Evolutionary conservation across 1,284 basidiomycete genomes (phyloP).

Genomic region (Tilletiopsis washingtonensis): DNA sequence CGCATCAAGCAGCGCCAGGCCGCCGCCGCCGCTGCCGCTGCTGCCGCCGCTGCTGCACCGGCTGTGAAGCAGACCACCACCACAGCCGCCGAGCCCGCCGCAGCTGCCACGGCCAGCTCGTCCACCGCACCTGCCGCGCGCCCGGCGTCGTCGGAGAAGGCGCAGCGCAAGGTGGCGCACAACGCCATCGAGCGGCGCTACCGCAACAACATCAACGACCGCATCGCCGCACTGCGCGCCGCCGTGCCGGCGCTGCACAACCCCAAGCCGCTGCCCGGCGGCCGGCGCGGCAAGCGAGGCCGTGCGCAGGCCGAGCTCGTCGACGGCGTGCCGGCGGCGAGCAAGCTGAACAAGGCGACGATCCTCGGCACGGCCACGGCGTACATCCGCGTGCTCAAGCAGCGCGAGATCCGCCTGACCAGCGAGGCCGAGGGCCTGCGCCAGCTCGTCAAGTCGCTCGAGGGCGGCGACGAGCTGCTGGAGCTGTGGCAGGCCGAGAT

Average conservation of each 20-base stretch:
- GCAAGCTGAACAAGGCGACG: slow-evolving; percentile 46
- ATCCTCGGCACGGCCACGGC: slow-evolving; percentile 45
- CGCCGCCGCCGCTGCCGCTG: slow-evolving; percentile 17
- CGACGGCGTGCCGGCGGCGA: slow-evolving; percentile 44
- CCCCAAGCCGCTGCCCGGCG: slow-evolving; percentile 30
- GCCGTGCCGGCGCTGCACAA: slow-evolving; percentile 67
- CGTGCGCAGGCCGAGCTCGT: slow-evolving; percentile 31
- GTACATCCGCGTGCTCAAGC: slow-evolving; percentile 45
- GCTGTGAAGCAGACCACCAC: too few relatives aligned
- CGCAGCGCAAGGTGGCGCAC: slow-evolving; percentile 38
- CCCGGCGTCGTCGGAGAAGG: neutral
- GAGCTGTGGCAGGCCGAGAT: slow-evolving; percentile 39
- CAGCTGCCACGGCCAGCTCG: slow-evolving; percentile 4
- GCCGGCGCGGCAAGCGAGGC: slow-evolving; percentile 19
- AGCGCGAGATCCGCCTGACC: slow-evolving; percentile 30
- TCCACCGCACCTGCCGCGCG: too few relatives aligned
- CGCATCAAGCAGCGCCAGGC: slow-evolving; percentile 22
- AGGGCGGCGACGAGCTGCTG: slow-evolving; percentile 43
- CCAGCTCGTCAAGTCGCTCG: slow-evolving; percentile 35
- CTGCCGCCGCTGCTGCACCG: slow-evolving; percentile 7
- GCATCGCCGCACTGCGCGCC: slow-evolving; percentile 53
- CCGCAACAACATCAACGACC: slow-evolving; percentile 46
- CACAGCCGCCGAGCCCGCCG: too few relatives aligned
- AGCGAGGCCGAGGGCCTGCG: slow-evolving; percentile 36
- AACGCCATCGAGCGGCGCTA: slow-evolving; percentile 45